These are phyloP conservation scores for Cadophora luteo-olivacea DNA, from an alignment of 2,329 filamentous ascomycete genomes.

Conservation along the genomic window DNA sequence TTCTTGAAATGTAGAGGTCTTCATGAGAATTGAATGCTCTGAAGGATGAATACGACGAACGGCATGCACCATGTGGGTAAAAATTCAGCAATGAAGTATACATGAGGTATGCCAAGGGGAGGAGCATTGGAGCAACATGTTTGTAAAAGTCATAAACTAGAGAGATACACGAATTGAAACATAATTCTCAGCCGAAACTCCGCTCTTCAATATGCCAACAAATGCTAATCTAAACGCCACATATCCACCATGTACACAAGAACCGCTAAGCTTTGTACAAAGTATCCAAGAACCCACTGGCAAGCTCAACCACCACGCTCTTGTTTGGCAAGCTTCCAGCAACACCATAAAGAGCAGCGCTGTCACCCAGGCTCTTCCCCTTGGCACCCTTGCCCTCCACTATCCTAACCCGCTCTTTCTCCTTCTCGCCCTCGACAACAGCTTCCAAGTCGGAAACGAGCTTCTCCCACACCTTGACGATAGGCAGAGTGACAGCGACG, in stretches of 20 bases:
- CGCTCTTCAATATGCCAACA: slow-evolving; percentile 20
- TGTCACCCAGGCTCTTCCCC: slow-evolving; percentile 76
- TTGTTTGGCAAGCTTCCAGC: slow-evolving; percentile 96
- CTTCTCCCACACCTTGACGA: slow-evolving; percentile 80
- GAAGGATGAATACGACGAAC: background rate
- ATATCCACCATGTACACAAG: slow-evolving; percentile 17
- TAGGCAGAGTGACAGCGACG: slow-evolving; percentile 89
- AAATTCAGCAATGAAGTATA: no score
- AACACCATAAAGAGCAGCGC: slow-evolving; percentile 91
- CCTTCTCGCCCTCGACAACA: slow-evolving; percentile 74
- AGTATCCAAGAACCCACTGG: slow-evolving; percentile 89
- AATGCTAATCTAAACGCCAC: slow-evolving; percentile 22
- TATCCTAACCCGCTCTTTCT: slow-evolving; percentile 77
- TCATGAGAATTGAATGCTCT: background rate
- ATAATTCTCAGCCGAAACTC: slow-evolving; percentile 20
- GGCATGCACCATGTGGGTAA: no score
- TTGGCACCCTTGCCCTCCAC: slow-evolving; percentile 71
- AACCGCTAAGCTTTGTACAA: slow-evolving; percentile 80
- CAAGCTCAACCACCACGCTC: slow-evolving; percentile 89
- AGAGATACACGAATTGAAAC: slow-evolving; percentile 14
- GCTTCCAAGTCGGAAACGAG: slow-evolving; percentile 76
- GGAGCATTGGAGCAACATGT: background rate
- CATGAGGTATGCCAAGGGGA: background rate
- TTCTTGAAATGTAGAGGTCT: slow-evolving; percentile 28
- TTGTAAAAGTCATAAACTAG: background rate